Base-by-base conservation (phyloP, 768 basidiomycete genomes). In the Podaxis carcinomalis region DNA sequence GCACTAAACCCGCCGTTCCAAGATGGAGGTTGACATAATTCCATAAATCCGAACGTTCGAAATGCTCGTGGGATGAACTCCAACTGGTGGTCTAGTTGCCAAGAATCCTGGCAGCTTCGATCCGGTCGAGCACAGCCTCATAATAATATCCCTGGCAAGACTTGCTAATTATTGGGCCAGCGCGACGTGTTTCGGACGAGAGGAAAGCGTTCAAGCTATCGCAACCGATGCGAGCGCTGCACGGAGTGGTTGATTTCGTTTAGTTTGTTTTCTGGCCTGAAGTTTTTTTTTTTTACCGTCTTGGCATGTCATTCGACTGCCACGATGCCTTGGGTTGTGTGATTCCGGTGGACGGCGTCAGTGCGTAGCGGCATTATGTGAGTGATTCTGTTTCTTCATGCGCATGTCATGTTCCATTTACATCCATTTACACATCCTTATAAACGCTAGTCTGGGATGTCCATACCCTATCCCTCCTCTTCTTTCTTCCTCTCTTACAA, bases 341-440 rank as follows among this genome's bases (percentile, higher is more conserved):
- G 32, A 49, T 49, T 57, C 35, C 36, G 25, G 42, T 47, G 23
- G 50, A 52, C 57, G 39, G 57, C 27, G 51, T 42, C 50, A 52
- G 25, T 51, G 57, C 49, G 49, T 52, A 28, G 57, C 51, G 57
- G 57, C 27, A 59, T 40, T 39, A 50, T 25, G 57, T 58, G 39
- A 40, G 36, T 51, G 19, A 16, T 32, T 42, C 37, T 25, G 27
- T 35, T 46, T 60, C 28, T 21, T 11, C 11, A 19, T 35, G 32
- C 3, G 35, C 53, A 25, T 25, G 2, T 35, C 28, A 49, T 10
- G 28, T 53, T 47, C 35, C 14, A n/a, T n/a, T 51, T 39, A 25
- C 47, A 40, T 23, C n/a, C n/a, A n/a, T n/a, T n/a, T n/a, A n/a
- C n/a, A n/a, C 27, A 40, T 51, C 39, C 57, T 59, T 59, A 59